Evolutionary conservation across 2,329 filamentous ascomycete genomes (phyloP).

Genomic region (Pseudogymnoascus sp.): DNA sequence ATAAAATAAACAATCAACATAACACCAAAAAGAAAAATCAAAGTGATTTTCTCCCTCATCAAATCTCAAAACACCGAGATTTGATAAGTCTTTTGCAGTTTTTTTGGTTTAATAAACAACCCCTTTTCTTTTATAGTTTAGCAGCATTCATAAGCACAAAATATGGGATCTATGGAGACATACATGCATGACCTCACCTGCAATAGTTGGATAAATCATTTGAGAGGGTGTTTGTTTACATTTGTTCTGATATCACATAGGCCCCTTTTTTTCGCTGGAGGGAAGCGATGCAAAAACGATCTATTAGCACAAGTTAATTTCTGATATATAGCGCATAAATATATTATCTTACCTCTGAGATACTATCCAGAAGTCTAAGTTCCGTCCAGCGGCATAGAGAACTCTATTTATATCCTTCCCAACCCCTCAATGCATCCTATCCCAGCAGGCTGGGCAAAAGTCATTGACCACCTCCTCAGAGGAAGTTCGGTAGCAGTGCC

Average conservation of each 20-base stretch:
- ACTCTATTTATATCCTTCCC: no score
- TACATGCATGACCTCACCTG: no score
- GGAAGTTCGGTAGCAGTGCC: background rate
- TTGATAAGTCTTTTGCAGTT: slow-evolving; percentile 5
- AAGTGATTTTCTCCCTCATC: slow-evolving; percentile 2
- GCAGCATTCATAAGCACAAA: no score
- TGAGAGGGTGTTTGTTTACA: no score
- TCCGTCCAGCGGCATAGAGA: background rate
- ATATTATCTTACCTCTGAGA: background rate
- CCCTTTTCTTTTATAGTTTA: background rate
- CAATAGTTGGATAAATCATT: no score
- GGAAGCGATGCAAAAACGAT: background rate
- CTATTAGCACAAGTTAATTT: background rate
- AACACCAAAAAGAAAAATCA: slow-evolving; percentile 5
- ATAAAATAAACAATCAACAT: background rate
- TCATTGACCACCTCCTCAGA: background rate
- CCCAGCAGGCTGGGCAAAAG: background rate
- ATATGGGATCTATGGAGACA: no score
- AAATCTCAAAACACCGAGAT: background rate
- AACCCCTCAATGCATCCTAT: background rate
- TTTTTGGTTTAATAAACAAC: background rate
- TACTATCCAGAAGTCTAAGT: background rate
- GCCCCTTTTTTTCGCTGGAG: background rate
- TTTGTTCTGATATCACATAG: background rate
- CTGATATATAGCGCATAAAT: background rate